These are phyloP conservation scores for Trichosanthes cucumerina DNA, from an alignment of 306 rosid genomes.

Conservation along the genomic window DNA sequence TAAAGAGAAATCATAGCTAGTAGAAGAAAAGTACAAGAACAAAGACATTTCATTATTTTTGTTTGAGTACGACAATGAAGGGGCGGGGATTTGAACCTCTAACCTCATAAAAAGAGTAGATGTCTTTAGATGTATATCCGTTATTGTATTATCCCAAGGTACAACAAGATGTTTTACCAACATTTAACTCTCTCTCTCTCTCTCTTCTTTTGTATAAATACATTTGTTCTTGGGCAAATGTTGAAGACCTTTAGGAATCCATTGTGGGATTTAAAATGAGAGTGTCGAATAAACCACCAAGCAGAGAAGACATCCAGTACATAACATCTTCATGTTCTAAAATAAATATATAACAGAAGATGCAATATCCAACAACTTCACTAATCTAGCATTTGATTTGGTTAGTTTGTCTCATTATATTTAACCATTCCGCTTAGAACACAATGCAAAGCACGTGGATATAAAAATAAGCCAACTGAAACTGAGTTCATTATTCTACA, in stretches of 20 bases:
- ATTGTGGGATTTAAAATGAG: neutral
- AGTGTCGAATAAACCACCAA: neutral
- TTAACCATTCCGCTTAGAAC: neutral
- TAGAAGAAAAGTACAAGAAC: neutral
- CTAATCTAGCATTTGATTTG: neutral
- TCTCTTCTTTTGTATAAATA: neutral
- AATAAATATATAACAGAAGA: neutral
- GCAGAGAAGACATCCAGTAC: neutral
- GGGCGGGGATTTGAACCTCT: neutral
- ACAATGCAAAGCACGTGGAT: neutral
- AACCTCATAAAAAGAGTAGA: neutral
- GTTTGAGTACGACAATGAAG: neutral
- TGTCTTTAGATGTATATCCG: neutral
- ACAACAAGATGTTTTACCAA: neutral
- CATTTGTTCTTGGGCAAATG: neutral
- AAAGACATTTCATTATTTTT: neutral
- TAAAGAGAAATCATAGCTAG: constrained; percentile 4
- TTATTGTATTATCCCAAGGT: neutral
- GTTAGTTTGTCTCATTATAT: neutral
- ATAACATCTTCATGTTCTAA: neutral
- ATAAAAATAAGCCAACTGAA: neutral
- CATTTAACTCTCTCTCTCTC: neutral
- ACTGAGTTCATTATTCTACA: neutral
- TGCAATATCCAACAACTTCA: neutral
- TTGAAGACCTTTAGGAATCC: neutral